Evolutionary conservation across 805 yeast genomes (phyloP), one percentile per base, ranked within the genome.

Genomic region (Hanseniaspora nectarophila): DNA sequence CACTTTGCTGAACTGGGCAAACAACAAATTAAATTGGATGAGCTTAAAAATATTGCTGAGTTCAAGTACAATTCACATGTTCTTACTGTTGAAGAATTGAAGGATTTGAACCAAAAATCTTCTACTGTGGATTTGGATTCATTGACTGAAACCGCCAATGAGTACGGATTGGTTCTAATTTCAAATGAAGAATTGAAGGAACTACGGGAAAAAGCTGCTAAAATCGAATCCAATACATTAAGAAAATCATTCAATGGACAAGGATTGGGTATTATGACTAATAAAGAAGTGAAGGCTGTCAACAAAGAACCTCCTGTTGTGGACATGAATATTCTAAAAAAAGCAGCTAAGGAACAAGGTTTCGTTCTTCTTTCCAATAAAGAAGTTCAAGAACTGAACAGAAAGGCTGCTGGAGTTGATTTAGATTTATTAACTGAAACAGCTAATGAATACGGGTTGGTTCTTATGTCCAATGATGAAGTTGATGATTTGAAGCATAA

Each of bases 1-100:
- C 18, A 56, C 63, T 47, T 54, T 67, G 20, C 61, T 62, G 16
- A 52, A 51, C 31, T 53, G 45, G 7, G 63, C 55, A 9, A 63
- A 64, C 45, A 54, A 56, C 28, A 40, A 43, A 20, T 56, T 59
- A 4, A 20, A 9, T 34, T 35, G n/a, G 23, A 33, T 42, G 53
- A 49, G 16, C 29, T 49, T 6, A 15, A 28, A 28, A 15, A 34
- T 15, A 16, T 42, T 24, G 53, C 35, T 8, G 31, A 28, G 13
- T 23, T 15, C 3, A 43, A 50, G 33, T 50, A 28, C 7, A 45
- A 37, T 31, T 29, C 48, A 26, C 35, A 29, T n/a, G 26, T 50
- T 6, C 10, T 43, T 18, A 13, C 44, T 6, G 18, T 1, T n/a
- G 44, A 21, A 15, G 39, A 43, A n/a, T 31, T 20, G 13, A 34